A percentile compares a stretch with the other conserved stretches of the same genome.
These are phyloP conservation scores for Fagopyrum homotropicum DNA, from an alignment of 148 eudicot genomes.

Conservation along the genomic window DNA sequence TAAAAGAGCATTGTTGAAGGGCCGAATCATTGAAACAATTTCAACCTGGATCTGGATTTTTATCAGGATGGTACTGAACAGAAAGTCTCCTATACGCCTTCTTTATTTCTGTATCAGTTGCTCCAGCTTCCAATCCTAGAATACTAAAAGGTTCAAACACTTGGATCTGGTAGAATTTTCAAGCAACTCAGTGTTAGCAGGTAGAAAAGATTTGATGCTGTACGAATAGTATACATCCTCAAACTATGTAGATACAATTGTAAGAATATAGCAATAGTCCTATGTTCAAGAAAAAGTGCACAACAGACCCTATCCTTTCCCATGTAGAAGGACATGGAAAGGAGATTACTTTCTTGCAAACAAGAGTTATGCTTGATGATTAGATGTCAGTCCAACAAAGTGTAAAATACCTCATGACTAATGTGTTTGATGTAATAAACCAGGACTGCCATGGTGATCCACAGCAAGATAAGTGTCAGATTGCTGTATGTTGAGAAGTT, in stretches of 20 bases:
- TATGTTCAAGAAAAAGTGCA: not conserved
- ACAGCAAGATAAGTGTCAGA: conserved; percentile 38
- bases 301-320: not conserved
- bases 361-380: not conserved
- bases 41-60: conserved; percentile 87
- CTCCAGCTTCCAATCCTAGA: conserved; percentile 89
- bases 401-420: conserved; percentile 31
- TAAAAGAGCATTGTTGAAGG: not conserved
- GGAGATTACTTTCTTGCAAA: not conserved
- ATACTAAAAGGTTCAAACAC: conserved; percentile 88
- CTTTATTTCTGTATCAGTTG: conserved; percentile 76
- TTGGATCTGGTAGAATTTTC: conserved; percentile 37
- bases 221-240: not conserved
- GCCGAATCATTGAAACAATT: not conserved
- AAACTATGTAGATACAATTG: not conserved
- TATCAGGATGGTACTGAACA: conserved; percentile 93
- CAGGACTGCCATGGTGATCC: conserved; percentile 36
- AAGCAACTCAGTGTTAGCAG: not conserved
- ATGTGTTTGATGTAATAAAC: conserved; percentile 32
- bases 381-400: not conserved
- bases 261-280: not conserved
- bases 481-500: conserved; percentile 46
- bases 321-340: not conserved
- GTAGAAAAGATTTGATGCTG: not conserved
- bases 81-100: conserved; percentile 94